A percentile compares a stretch with the other conserved stretches of the same genome.
These are phyloP conservation scores for Pholiota conissans DNA, from an alignment of 768 basidiomycete species.

Conservation along the genomic window DNA sequence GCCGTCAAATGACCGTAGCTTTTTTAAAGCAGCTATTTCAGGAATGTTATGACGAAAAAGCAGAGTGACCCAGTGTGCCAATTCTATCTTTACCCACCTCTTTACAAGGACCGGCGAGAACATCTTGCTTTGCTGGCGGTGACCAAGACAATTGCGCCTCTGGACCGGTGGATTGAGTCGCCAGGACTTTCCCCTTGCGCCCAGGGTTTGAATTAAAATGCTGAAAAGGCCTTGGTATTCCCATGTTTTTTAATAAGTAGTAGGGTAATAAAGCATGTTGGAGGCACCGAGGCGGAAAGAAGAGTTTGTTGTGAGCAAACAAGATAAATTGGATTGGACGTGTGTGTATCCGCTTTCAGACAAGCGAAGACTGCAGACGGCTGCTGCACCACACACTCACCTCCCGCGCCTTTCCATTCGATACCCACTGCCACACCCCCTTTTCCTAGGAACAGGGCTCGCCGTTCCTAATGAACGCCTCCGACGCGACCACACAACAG, in stretches of 20 bases:
- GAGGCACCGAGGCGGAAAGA: not conserved
- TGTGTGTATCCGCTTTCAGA: conserved; percentile 6
- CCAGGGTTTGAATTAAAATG: too few species aligned
- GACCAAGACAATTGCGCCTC: not conserved
- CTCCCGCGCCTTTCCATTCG: not conserved
- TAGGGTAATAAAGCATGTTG: not conserved
- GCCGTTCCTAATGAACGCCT: conserved; percentile 47
- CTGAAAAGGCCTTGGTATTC: too few species aligned
- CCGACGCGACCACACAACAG: conserved; percentile 33
- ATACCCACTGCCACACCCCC: not conserved
- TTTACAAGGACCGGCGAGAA: not conserved
- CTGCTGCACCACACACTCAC: conserved; percentile 1
- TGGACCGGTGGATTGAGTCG: too few species aligned
- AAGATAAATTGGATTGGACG: not conserved
- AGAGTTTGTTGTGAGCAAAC: not conserved
- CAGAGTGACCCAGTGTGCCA: not conserved
- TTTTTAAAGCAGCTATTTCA: conserved; percentile 1
- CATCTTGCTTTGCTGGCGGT: not conserved
- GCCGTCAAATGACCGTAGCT: conserved; percentile 1
- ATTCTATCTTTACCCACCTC: not conserved
- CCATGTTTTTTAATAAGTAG: not conserved
- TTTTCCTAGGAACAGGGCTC: not conserved
- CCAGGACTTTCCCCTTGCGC: too few species aligned
- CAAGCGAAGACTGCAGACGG: conserved; percentile 1
- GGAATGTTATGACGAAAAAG: not conserved